A percentile compares a stretch with the other conserved stretches of the same genome.
Conservation (phyloP, 805 yeast genomes). For the Ascoidea rubescens region DNA sequence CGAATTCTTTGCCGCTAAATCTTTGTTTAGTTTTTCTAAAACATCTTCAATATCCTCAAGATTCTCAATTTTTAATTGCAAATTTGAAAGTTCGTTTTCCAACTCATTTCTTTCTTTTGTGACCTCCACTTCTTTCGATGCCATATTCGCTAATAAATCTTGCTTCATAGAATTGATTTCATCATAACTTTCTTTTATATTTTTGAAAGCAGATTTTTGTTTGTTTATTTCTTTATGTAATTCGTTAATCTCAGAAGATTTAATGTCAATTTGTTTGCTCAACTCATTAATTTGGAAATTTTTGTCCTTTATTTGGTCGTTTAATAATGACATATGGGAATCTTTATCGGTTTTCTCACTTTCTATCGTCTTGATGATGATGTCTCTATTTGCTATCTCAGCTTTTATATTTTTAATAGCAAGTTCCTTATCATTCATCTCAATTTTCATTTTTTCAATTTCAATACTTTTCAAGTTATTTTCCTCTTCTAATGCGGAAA, state of each 20-base stretch:
- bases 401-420: too few relatives aligned
- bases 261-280: slow-evolving; percentile 8
- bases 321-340: too few relatives aligned
- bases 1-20: slow-evolving; percentile 14
- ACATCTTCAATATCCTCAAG: slow-evolving; percentile 33
- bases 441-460: slow-evolving; percentile 8
- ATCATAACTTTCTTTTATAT: slow-evolving; percentile 9
- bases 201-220: background rate
- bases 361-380: background rate
- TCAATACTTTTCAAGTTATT: background rate
- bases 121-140: slow-evolving; percentile 48
- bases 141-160: slow-evolving; percentile 55
- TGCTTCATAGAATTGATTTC: slow-evolving; percentile 32
- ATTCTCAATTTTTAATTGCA: slow-evolving; percentile 29
- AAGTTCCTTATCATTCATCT: too few relatives aligned
- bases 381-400: too few relatives aligned
- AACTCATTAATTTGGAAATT: slow-evolving; percentile 11
- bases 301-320: slow-evolving; percentile 9
- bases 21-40: slow-evolving; percentile 28
- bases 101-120: slow-evolving; percentile 35
- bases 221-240: background rate
- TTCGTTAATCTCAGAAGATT: slow-evolving; percentile 1
- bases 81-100: slow-evolving; percentile 33
- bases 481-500: too few relatives aligned
- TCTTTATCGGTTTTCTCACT: too few relatives aligned